Percentiles rank a stretch among this genome's conserved stretches.
Evolutionary conservation across 148 eudicot genomes (phyloP).

Genomic region (Linanthus parryae): DNA sequence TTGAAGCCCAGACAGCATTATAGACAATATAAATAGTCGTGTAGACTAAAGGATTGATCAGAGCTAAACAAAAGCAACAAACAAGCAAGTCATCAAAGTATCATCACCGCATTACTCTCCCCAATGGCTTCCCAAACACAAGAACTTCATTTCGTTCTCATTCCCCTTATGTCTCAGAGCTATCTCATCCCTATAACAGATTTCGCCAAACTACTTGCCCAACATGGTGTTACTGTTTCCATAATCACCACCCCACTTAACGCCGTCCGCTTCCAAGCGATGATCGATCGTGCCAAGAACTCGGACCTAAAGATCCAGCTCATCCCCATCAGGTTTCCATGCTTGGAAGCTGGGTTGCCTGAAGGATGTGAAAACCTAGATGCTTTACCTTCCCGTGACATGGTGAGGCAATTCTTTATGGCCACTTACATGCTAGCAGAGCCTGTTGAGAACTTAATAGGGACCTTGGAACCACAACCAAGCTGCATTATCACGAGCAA

Average conservation of each 20-base stretch:
- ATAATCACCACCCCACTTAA: conserved; percentile 35
- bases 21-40: too few relatives aligned
- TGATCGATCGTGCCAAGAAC: conserved; percentile 9
- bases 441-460: conserved; percentile 18
- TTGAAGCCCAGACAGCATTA: too few relatives aligned
- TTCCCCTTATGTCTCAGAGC: conserved; percentile 30
- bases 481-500: conserved; percentile 31
- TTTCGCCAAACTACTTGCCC: conserved; percentile 26
- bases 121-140: conserved; percentile 19
- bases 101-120: too few relatives aligned
- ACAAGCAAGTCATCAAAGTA: too few relatives aligned
- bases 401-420: conserved; percentile 10
- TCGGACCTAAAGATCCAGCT: conserved; percentile 25
- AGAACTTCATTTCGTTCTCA: conserved; percentile 28
- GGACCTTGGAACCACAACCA: conserved; percentile 16
- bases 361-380: conserved; percentile 41
- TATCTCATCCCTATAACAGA: conserved; percentile 47
- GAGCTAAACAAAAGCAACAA: too few relatives aligned
- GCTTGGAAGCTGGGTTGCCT: conserved; percentile 31
- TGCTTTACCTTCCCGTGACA: conserved; percentile 16
- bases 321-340: conserved; percentile 24
- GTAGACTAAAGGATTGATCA: too few relatives aligned
- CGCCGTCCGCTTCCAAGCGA: conserved; percentile 17
- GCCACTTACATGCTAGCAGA: conserved; percentile 19
- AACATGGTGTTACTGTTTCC: conserved; percentile 22